Evolutionary conservation across 2,329 filamentous ascomycete genomes (phyloP).

Genomic region (Dactylellina sp.): DNA sequence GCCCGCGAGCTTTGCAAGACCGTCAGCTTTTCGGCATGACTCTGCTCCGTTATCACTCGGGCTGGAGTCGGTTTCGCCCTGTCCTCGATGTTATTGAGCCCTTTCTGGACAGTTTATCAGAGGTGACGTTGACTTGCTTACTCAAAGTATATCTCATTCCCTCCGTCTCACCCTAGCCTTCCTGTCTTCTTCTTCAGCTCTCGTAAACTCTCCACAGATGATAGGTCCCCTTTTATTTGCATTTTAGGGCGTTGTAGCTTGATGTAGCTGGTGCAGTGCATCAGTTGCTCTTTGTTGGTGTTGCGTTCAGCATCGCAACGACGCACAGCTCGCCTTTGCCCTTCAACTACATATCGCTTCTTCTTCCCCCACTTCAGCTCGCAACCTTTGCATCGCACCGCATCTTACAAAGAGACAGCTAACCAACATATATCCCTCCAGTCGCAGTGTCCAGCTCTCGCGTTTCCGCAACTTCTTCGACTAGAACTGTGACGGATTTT

Average conservation of each 20-base stretch:
- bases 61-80: conserved; percentile 14
- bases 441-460: conserved; percentile 16
- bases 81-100: conserved; percentile 26
- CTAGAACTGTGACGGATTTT: conserved; percentile 30
- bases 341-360: conserved; percentile 1
- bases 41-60: conserved; percentile 51
- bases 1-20: conserved; percentile 26
- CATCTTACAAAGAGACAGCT: conserved; percentile 6
- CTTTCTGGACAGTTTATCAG: conserved; percentile 34
- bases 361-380: neutral
- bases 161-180: conserved; percentile 30
- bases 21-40: conserved; percentile 15
- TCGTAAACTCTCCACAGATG: conserved; percentile 26
- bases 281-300: conserved; percentile 26
- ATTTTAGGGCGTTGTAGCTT: neutral
- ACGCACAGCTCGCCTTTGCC: no score
- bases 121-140: conserved; percentile 45
- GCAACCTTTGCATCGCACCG: conserved; percentile 8
- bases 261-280: conserved; percentile 2
- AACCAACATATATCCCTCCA: neutral
- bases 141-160: conserved; percentile 29
- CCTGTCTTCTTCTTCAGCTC: conserved; percentile 6
- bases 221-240: conserved; percentile 34
- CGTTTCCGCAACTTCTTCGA: conserved; percentile 6
- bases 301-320: conserved; percentile 24